Conservation (phyloP, 257 asterid genomes). For the Jaltomata sinuosa region DNA sequence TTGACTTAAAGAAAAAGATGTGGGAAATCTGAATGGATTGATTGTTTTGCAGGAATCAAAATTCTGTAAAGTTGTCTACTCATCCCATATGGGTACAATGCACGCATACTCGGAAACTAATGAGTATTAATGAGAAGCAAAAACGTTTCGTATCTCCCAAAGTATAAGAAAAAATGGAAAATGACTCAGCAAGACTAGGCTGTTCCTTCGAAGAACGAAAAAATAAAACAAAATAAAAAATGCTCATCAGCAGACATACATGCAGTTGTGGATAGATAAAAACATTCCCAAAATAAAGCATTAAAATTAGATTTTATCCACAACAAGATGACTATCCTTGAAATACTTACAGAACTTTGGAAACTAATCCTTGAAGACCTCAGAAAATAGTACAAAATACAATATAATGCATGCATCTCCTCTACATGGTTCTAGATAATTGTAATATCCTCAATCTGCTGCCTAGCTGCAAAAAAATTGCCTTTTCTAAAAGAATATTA, state of each 20-base stretch:
- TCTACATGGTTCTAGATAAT: neutral
- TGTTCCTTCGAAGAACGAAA: neutral
- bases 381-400: neutral
- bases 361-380: neutral
- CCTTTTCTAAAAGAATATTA: slow-evolving; percentile 1
- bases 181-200: neutral
- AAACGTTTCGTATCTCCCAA: neutral
- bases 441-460: neutral
- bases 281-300: neutral
- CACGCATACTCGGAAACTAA: neutral
- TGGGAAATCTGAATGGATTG: no score
- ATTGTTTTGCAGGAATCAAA: no score
- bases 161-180: neutral
- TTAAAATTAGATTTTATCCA: neutral
- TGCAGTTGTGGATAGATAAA: neutral
- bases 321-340: neutral
- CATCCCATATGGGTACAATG: neutral
- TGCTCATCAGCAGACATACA: neutral
- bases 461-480: slow-evolving; percentile 10
- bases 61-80: neutral
- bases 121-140: neutral
- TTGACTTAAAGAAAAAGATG: no score
- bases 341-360: neutral
- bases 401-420: neutral
- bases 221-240: neutral